phyloP scores from a whole-genome alignment of 2,329 filamentous ascomycete species.

The Alternaria postmessia region DNA sequence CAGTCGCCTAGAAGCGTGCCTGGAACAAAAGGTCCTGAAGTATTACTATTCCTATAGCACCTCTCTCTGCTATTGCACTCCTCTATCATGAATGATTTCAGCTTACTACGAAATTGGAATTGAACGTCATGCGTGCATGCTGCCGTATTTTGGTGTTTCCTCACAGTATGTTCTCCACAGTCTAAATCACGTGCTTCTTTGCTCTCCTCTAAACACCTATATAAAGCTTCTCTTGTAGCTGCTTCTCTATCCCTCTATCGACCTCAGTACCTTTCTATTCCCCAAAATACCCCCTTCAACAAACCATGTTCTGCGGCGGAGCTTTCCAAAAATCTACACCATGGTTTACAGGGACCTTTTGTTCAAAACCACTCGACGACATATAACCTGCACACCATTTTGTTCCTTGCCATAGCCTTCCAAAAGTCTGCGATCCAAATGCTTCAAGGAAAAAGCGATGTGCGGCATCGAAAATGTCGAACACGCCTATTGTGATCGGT shows the following conservation, averaged over 20 bases:
- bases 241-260: neutral
- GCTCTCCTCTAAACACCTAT: neutral
- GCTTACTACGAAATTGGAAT: accelerated
- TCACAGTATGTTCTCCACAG: neutral
- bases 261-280: neutral
- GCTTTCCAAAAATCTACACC: neutral
- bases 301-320: too few relatives aligned
- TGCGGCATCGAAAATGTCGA: too few relatives aligned
- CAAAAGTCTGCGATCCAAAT: neutral
- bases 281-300: too few relatives aligned
- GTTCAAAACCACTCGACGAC: neutral
- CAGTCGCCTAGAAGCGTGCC: constrained; percentile 6
- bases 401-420: neutral
- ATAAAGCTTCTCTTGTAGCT: neutral
- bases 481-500: neutral
- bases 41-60: neutral
- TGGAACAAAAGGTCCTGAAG: neutral
- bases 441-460: too few relatives aligned
- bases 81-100: neutral
- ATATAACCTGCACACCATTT: neutral
- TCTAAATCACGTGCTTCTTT: neutral
- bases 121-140: neutral
- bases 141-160: neutral
- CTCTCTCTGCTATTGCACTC: neutral
- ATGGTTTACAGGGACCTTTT: neutral